Evolutionary conservation across 176 grass and related monocot species (phyloP), one percentile per base, ranked within the genome.

Genomic region (Oryza officinalis): DNA sequence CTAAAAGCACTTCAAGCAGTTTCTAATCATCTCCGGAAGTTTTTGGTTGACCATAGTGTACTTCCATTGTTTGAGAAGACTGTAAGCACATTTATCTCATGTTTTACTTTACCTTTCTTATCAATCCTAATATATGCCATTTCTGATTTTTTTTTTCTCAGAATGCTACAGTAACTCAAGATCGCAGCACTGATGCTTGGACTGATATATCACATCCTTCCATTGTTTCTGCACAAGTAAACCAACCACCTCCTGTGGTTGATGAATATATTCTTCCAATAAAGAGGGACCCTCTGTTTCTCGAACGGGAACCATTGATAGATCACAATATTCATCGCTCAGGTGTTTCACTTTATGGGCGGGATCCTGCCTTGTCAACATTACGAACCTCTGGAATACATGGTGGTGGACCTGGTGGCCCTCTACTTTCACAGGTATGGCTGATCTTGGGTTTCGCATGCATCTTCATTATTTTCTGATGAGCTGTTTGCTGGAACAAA

Each of bases 31-130:
- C 93, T 99, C 70, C 86, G 96, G 72, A 99, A 94, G 83, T 99
- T 99, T 96, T 86, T 99, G 85, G 96, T 99, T 87, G 96, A 99
- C 67, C 96, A 92, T 76, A 94, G 91, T 85, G 86, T 99, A 83
- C 89, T 99, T 83, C 93, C 93, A 75, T 91, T 99, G 72, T 99
- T 99, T 60, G 91, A 99, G 78, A 99, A 96, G 67, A 92, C 54
- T 87, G 96, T 99, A 90, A 94, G 93, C 77, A 18, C 72, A 71
- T 65, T 74, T 69, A 78, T 63, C 50, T 64, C 23, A 63, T 63
- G 76, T 32, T 72, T 78, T 74, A 15, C 26, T 77, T 74, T 35
- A 10, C 15, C 17, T 25, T 73, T 45, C 49, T 74, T 61, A 83
- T 54, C 27, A 63, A 72, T 75, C 46, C 71, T 79, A 32, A 74